Evolutionary conservation across 805 yeast species (phyloP), one percentile per base, ranked within the genome.

Genomic region (Ogataea chonburiensis): DNA sequence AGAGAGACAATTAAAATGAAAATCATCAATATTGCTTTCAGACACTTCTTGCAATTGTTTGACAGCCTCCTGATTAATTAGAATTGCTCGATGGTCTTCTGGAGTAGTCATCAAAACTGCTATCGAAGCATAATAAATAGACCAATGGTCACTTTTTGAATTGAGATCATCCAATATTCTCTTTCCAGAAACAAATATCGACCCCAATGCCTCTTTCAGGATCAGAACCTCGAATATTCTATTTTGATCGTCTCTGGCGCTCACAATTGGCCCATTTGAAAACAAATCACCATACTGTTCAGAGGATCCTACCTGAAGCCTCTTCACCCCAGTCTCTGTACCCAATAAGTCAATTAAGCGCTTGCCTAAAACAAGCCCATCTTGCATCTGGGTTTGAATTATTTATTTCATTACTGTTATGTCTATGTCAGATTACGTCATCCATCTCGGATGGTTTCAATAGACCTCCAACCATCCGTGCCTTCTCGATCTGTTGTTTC

Each of bases 361-460:
- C 11, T 8, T 26, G 5, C 33, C 31, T 17, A 34, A 10, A 10
- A 14, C 27, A 8, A 24, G 24, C 5, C 31, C 28, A 27, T 25
- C 17, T 22, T 25, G 15, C 40, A 36, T 32, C 10, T 24, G n/a
- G 21, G 22, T 14, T 5, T 22, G 10, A 10, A 12, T 19, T 24
- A 29, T 12, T 11, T 24, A 17, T 10, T 17, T 17, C 10, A 13
- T 23, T 13, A 11, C 19, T 27, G 10, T 31, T 26, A 27, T 14
- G 13, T 28, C 31, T 37, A 29, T 26, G 26, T 31, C 23, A 25
- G 34, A 28, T 37, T 17, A 26, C 35, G 23, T 37, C 40, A 37
- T 30, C 96, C 77, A 91, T 75, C 53, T 91, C 98, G 15, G 94
- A 79, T 19, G 98, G 98, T 62, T 88, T 91, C 56, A 93, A 68